Conservation (phyloP, 441 rosid species). For the Populus hybrid region DNA sequence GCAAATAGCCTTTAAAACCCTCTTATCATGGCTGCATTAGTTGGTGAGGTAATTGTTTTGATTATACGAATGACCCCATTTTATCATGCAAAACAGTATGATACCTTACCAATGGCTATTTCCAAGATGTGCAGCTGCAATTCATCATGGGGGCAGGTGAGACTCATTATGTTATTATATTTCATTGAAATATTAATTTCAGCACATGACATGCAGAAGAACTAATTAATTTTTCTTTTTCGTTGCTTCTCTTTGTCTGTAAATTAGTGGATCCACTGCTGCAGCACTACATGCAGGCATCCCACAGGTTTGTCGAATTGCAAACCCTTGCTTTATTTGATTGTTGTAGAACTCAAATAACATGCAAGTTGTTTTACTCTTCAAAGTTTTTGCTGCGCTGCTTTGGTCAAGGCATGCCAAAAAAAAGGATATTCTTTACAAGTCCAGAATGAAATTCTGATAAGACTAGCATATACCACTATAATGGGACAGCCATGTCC, state of each 20-base stretch:
- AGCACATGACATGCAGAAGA: background rate
- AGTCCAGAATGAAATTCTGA: background rate
- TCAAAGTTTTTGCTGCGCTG: background rate
- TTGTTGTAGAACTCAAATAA: conserved; percentile 9
- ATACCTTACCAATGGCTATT: conserved; percentile 77
- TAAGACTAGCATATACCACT: background rate
- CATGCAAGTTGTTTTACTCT: background rate
- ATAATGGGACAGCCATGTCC: background rate
- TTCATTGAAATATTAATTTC: conserved; percentile 9
- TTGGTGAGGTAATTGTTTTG: background rate
- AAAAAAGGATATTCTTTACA: background rate
- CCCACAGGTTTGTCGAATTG: conserved; percentile 67
- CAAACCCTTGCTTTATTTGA: conserved; percentile 10
- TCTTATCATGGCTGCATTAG: background rate
- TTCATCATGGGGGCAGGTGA: conserved; percentile 97
- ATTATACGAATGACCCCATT: conserved; percentile 11
- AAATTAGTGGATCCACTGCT: conserved; percentile 77
- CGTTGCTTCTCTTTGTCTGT: conserved; percentile 9
- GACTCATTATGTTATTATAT: conserved; percentile 7
- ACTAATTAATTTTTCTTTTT: conserved; percentile 20
- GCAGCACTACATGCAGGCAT: conserved; percentile 81
- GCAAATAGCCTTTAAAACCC: background rate
- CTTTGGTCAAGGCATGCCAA: conserved; percentile 2
- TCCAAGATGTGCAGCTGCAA: conserved; percentile 63
- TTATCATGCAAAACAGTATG: conserved; percentile 38